phyloP scores from a whole-genome alignment of 2,329 filamentous ascomycete species.

The Aquanectria penicillioides region DNA sequence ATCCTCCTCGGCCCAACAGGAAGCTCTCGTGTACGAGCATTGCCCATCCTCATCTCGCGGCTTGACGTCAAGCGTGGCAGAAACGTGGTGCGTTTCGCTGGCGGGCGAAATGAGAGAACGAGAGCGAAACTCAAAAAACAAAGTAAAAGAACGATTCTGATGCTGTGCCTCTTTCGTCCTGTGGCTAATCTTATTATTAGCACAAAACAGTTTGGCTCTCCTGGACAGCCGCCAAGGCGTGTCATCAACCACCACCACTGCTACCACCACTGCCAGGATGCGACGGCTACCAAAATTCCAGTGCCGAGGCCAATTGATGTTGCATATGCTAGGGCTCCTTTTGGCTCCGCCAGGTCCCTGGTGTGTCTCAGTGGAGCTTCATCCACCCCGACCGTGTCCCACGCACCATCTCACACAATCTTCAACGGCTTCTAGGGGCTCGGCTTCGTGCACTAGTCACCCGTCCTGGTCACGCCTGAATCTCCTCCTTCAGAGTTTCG shows the following conservation, averaged over 20 bases:
- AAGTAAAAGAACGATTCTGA: not conserved
- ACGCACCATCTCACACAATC: not conserved
- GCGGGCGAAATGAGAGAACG: too few relatives aligned
- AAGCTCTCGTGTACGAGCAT: too few relatives aligned
- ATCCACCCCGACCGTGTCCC: not conserved
- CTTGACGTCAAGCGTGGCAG: not conserved
- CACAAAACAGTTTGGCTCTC: not conserved
- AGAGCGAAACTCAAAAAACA: not conserved
- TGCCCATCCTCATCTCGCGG: too few relatives aligned
- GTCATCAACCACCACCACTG: not conserved
- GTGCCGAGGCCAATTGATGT: not conserved
- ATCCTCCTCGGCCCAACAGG: too few relatives aligned
- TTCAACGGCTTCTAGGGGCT: not conserved
- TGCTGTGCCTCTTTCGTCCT: too few relatives aligned
- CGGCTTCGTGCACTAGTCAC: not conserved
- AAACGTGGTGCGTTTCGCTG: constrained; percentile 10
- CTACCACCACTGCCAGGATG: not conserved
- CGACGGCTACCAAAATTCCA: too few relatives aligned
- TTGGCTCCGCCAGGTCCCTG: not conserved
- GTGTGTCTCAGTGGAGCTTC: not conserved
- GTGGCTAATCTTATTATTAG: not conserved
- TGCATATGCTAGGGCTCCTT: too few relatives aligned
- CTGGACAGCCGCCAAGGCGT: not conserved
- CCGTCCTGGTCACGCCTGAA: too few relatives aligned
- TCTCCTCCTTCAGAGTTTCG: too few relatives aligned